These are phyloP conservation scores for Penicillium flavigenum DNA, from an alignment of 495 filamentous ascomycete genomes.

Conservation along the genomic window DNA sequence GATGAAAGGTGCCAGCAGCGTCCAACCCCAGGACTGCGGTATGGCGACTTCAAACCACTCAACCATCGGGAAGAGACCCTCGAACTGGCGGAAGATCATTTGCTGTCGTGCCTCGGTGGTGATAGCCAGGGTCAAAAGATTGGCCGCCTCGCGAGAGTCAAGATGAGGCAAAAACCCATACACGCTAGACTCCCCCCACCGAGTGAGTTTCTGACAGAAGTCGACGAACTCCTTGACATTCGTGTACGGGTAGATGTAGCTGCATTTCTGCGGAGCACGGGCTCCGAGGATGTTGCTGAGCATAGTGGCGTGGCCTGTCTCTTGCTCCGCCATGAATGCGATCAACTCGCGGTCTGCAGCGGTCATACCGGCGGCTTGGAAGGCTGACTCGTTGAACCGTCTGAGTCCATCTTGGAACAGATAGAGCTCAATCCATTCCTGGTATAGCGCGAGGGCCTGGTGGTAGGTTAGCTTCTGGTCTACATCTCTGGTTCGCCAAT, in stretches of 20 bases:
- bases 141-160: conserved; percentile 70
- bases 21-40: conserved; percentile 87
- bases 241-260: conserved; percentile 77
- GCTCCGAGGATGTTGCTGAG: conserved; percentile 77
- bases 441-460: conserved; percentile 64
- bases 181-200: conserved; percentile 78
- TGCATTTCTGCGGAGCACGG: conserved; percentile 67
- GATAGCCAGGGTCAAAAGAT: conserved; percentile 73
- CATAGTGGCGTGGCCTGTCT: conserved; percentile 76
- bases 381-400: conserved; percentile 69
- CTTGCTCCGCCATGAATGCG: conserved; percentile 83
- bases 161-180: conserved; percentile 83
- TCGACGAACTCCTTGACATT: conserved; percentile 80
- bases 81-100: conserved; percentile 84
- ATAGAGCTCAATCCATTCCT: conserved; percentile 88
- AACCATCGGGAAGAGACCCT: conserved; percentile 80
- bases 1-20: conserved; percentile 81
- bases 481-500: background rate
- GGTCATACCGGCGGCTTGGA: conserved; percentile 63
- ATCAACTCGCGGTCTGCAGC: conserved; percentile 70
- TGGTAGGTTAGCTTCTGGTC: conserved; percentile 22
- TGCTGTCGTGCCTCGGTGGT: conserved; percentile 86
- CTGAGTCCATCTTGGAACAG: conserved; percentile 79
- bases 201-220: conserved; percentile 83
- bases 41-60: conserved; percentile 82